Evolutionary conservation across 306 rosid species (phyloP), one percentile per base, ranked within the genome.

Genomic region (Glycine soja): DNA sequence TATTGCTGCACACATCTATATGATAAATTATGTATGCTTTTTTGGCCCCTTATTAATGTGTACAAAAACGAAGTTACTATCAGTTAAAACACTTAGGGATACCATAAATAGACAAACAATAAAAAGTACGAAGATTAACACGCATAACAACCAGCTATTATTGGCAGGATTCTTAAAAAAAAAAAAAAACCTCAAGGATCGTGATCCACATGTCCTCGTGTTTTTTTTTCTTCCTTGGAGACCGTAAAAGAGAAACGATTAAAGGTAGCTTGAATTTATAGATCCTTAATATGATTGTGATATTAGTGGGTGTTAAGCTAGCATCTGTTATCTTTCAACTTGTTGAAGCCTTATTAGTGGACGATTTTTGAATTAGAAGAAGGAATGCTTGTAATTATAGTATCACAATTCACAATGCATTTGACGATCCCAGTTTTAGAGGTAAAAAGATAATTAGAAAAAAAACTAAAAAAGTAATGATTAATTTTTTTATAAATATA

Each of bases 51-150:
- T 40, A 10, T 65, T 66, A 1, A 24, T 24, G 76, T 54, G 86
- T 83, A 62, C 36, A 38, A 52, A 71, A 62, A 71, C 45, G n/a
- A 71, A 24, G 58, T 70, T 70, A 4, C 30, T 24, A 69, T 10
- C 58, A 47, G 57, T 70, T 79, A 48, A 36, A 36, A 18, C 52
- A 48, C 18, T 73, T 47, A 66, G 32, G 50, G 59, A 65, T 74
- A 70, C 82, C 51, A 30, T 64, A 54, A 53, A 75, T 79, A 75
- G 82, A 86, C 56, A 64, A 59, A 56, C 78, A 47, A 82, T 46
- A 70, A 67, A 58, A 34, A 43, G 67, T 71, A 40, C 57, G 51
- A 51, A 75, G 75, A 80, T 70, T 65, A 86, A 79, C 65, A 61
- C 79, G 72, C 86, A 86, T 34, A 74, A 36, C 47, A 86, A 70